These are phyloP conservation scores for Ganoderma resinaceum DNA, from an alignment of 1,284 basidiomycete species.

Conservation along the genomic window DNA sequence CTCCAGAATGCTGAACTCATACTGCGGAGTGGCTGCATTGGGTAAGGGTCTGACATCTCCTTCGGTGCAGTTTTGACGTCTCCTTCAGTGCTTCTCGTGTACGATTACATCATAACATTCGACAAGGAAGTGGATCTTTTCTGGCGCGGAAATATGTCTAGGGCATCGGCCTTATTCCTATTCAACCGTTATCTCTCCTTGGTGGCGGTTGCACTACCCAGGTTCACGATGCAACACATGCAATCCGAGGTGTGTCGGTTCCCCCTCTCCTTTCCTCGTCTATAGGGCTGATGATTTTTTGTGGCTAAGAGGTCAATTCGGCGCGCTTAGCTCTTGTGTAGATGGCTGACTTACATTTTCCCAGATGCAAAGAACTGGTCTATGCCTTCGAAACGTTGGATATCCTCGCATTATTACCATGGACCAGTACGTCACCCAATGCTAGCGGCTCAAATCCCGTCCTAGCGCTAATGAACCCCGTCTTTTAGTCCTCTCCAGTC, in stretches of 20 bases:
- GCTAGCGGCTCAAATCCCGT: not conserved
- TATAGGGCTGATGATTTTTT: not conserved
- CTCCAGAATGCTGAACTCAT: not conserved
- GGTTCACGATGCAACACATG: not conserved
- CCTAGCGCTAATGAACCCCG: not conserved
- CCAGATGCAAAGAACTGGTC: not conserved
- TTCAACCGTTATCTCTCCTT: not conserved
- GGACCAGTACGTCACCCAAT: not conserved
- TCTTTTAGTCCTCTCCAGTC: not conserved
- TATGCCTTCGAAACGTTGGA: not conserved
- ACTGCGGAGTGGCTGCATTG: not conserved
- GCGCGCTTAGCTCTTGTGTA: not conserved
- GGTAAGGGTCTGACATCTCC: not conserved
- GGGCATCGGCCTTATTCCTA: not conserved
- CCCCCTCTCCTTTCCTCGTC: not conserved
- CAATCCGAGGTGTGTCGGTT: not conserved
- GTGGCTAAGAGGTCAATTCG: not conserved
- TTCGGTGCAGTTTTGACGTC: not conserved
- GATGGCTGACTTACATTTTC: not conserved
- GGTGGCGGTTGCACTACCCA: not conserved
- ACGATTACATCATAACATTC: not conserved
- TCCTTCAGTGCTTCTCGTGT: not conserved
- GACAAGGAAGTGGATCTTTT: not conserved
- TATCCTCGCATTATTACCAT: not conserved
- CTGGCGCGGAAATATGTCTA: not conserved